These are phyloP conservation scores for Asterella californica DNA, from an alignment of 225 moss, liverwort and hornwort species.

Conservation along the genomic window DNA sequence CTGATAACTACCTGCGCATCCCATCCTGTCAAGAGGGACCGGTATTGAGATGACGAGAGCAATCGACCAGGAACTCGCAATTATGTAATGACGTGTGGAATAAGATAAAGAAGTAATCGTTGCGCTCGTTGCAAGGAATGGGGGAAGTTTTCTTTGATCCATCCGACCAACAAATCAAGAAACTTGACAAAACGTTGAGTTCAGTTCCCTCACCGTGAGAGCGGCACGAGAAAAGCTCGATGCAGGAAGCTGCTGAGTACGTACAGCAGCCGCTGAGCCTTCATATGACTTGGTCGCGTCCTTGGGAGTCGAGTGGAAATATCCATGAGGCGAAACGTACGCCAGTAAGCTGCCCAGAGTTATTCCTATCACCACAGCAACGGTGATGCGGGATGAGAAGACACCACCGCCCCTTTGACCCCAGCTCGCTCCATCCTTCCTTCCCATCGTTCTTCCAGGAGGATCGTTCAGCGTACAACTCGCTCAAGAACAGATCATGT, in stretches of 20 bases:
- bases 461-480: neutral
- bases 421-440: constrained; percentile 56
- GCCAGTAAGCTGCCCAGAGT: constrained; percentile 59
- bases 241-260: constrained; percentile 1
- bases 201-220: constrained; percentile 10
- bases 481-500: neutral
- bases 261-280: neutral
- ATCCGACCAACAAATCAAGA: neutral
- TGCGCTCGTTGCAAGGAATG: neutral
- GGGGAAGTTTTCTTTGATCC: neutral
- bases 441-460: constrained; percentile 41
- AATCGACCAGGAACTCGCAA: neutral
- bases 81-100: neutral
- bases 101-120: neutral
- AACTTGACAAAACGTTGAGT: neutral
- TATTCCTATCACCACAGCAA: constrained; percentile 58
- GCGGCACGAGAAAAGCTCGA: constrained; percentile 21
- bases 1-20: neutral
- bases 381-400: constrained; percentile 48
- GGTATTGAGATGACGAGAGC: neutral
- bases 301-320: constrained; percentile 22
- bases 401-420: constrained; percentile 29
- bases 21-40: neutral
- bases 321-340: constrained; percentile 59
- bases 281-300: constrained; percentile 13